Base-by-base conservation (phyloP, 2,329 filamentous ascomycete species). In the Elsinoe ampelina region DNA sequence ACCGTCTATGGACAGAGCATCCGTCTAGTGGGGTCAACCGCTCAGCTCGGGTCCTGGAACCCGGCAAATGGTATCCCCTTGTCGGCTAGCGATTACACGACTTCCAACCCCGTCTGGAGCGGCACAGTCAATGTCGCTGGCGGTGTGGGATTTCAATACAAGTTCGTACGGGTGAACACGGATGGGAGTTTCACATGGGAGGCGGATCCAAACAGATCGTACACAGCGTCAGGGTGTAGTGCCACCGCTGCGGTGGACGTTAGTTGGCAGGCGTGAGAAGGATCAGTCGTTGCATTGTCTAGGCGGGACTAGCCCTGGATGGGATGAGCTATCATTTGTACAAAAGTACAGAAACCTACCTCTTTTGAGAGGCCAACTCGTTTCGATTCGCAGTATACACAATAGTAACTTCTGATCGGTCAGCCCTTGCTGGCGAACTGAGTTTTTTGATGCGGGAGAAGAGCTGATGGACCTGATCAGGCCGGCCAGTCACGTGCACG, bases 1-100 rank as follows among this genome's bases (percentile, higher is more conserved):
- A 88, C 85, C 0, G 66, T 64, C 2, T 80, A 67, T 35, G 85
- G 85, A 2, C 75, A 88, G 66, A 81, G 76, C 3, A 76, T 89
- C 65, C 86, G 84, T 67, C 68, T 89, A 8, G 73, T 77, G 0
- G 86, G 86, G 19, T 80, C 76, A 57, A 74, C 76, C 50, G 63
- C 74, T 1, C 72, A 77, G 20, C 77, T 89, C 7, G 85, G 84
- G 7, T 56, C 45, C 13, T 88, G 85, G 85, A 72, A 81, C 58
- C 71, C 79, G 0, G 57, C 34, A 17, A 59, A 56, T 19, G 84
- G 80, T 0, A 63, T 85, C 2, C 63, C 78, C 0, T 72, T 89
- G 19, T 78, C 75, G 43, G 79, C 84, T 1, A 71, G 70, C 12
- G 63, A 72, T 10, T 88, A 87, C 65, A 83, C 80, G 0, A 61